A percentile compares a stretch with the other conserved stretches of the same genome.
These are phyloP conservation scores for Myochromella boudieri DNA, from an alignment of 768 basidiomycete species.

Conservation along the genomic window DNA sequence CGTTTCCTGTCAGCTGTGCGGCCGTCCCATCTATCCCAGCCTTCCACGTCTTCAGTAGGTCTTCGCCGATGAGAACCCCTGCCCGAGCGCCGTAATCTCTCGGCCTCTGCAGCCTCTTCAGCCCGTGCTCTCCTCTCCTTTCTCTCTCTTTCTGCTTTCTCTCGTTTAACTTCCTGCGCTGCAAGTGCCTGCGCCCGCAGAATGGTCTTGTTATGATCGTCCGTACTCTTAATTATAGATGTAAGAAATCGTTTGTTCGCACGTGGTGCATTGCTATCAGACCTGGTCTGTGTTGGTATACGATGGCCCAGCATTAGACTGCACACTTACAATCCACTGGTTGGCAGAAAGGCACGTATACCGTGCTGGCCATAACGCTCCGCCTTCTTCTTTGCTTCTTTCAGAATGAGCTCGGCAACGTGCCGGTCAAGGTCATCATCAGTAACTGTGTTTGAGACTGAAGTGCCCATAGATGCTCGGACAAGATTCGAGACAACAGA, in stretches of 20 bases:
- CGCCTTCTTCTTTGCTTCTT: conserved; percentile 92
- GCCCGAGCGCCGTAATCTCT: conserved; percentile 44
- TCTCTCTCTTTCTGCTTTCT: conserved; percentile 65
- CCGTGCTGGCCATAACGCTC: conserved; percentile 76
- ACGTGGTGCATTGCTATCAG: conserved; percentile 72
- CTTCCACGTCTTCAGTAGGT: conserved; percentile 23
- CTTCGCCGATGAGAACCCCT: conserved; percentile 25
- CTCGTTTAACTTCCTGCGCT: conserved; percentile 69
- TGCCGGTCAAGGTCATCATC: conserved; percentile 90
- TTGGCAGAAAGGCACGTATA: conserved; percentile 71
- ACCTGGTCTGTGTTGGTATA: conserved; percentile 32
- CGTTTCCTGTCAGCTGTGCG: conserved; percentile 47
- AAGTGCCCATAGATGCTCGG: conserved; percentile 73
- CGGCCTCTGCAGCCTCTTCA: conserved; percentile 73
- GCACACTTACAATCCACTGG: conserved; percentile 43
- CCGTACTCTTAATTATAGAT: conserved; percentile 89
- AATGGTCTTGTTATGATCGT: conserved; percentile 92
- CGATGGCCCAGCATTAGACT: neutral
- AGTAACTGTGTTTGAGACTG: conserved; percentile 54
- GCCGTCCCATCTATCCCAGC: conserved; percentile 58
- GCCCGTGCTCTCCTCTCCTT: conserved; percentile 64
- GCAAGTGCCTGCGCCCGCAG: conserved; percentile 70
- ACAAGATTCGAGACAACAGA: conserved; percentile 84
- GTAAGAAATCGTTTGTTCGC: conserved; percentile 82
- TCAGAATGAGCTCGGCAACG: conserved; percentile 88